A percentile compares a stretch with the other conserved stretches of the same genome.
Evolutionary conservation across 495 filamentous ascomycete species (phyloP).

Genomic region (Lophium mytilinum): DNA sequence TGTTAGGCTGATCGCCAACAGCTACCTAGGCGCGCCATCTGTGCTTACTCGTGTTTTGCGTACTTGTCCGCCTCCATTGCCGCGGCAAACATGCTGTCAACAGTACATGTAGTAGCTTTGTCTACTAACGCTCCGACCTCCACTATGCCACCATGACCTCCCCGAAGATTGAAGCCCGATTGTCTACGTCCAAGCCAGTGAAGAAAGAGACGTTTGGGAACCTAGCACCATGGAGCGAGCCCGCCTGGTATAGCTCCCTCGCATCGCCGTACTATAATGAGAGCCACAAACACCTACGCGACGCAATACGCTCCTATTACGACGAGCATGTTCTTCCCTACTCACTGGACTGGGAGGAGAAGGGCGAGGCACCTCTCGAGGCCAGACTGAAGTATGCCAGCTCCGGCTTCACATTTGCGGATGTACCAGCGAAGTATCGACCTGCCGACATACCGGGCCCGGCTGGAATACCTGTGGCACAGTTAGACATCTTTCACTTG

Average conservation of each 20-base stretch:
- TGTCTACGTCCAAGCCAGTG: not conserved
- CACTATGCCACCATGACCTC: conserved; percentile 3
- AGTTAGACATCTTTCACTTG: conserved; percentile 33
- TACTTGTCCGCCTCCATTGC: not conserved
- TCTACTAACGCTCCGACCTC: not conserved
- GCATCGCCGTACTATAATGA: conserved; percentile 35
- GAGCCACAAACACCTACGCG: conserved; percentile 27
- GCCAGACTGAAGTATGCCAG: conserved; percentile 25
- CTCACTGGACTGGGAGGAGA: conserved; percentile 33
- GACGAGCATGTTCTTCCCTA: conserved; percentile 31
- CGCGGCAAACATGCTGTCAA: not conserved
- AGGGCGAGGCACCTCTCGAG: conserved; percentile 28
- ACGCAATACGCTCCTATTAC: conserved; percentile 27
- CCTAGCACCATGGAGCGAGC: conserved; percentile 32
- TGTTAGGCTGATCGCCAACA: not conserved
- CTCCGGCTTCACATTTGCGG: conserved; percentile 32
- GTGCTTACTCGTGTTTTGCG: not conserved
- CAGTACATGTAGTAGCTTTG: not conserved
- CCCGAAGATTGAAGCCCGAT: conserved; percentile 3
- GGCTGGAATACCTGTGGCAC: conserved; percentile 31
- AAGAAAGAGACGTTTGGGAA: conserved; percentile 28
- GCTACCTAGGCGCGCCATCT: too few relatives aligned
- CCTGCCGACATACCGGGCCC: conserved; percentile 25
- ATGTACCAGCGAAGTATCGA: conserved; percentile 31
- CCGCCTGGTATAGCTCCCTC: conserved; percentile 32